Percentiles rank a stretch among this genome's conserved stretches.
phyloP scores from a whole-genome alignment of 2,329 filamentous ascomycete species.

The Cytospora leucostoma region DNA sequence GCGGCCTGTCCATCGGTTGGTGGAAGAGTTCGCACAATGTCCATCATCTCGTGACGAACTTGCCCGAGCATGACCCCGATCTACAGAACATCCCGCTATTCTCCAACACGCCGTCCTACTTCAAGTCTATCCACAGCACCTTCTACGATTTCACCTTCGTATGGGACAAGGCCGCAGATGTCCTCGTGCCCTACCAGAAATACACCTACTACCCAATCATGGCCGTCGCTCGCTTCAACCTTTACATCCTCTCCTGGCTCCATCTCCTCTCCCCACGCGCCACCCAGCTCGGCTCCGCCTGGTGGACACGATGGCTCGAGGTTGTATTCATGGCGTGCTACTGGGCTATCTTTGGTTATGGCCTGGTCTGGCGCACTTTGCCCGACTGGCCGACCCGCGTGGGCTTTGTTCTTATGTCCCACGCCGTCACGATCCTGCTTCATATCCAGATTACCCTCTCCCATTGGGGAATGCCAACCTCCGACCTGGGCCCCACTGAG shows the following conservation, averaged over 20 bases:
- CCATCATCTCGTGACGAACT: slow-evolving; percentile 67
- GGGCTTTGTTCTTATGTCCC: slow-evolving; percentile 63
- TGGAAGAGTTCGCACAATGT: slow-evolving; percentile 72
- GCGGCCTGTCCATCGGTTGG: slow-evolving; percentile 67
- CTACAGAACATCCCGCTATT: slow-evolving; percentile 71
- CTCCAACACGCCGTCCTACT: slow-evolving; percentile 66
- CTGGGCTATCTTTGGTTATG: slow-evolving; percentile 70
- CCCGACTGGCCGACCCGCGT: slow-evolving; percentile 60
- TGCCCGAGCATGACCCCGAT: slow-evolving; percentile 60
- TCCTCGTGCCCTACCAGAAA: slow-evolving; percentile 61
- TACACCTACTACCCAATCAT: slow-evolving; percentile 72
- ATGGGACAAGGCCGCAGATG: slow-evolving; percentile 62
- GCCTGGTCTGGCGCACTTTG: slow-evolving; percentile 61
- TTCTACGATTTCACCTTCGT: slow-evolving; percentile 67
- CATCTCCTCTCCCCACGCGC: slow-evolving; percentile 61
- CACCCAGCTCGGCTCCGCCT: slow-evolving; percentile 58
- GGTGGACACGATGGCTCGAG: slow-evolving; percentile 69
- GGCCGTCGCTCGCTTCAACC: slow-evolving; percentile 69
- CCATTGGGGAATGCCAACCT: slow-evolving; percentile 72
- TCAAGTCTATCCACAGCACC: slow-evolving; percentile 61
- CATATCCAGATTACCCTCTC: slow-evolving; percentile 73
- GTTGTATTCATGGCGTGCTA: slow-evolving; percentile 63
- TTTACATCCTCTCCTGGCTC: slow-evolving; percentile 67
- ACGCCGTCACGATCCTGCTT: slow-evolving; percentile 66
- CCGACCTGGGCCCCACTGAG: slow-evolving; percentile 64